Evolutionary conservation across 2,329 filamentous ascomycete species (phyloP), one percentile per base, ranked within the genome.

Genomic region (Ceratocystis papillata): DNA sequence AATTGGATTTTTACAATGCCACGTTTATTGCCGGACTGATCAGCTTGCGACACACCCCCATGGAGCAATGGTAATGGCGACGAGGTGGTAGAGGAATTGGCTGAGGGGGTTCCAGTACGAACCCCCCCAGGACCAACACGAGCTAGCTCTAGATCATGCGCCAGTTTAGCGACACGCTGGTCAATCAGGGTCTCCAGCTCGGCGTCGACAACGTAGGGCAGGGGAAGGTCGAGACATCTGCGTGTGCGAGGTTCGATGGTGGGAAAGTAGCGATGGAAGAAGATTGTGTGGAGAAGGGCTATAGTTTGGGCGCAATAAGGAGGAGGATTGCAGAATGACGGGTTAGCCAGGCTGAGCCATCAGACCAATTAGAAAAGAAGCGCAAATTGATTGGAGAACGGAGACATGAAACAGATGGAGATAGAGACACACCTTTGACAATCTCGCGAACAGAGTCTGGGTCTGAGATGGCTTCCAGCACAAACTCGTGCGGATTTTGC

Each of bases 201-300:
- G 70, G 88, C 87, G 73, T 96, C 90, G 74, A 91, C 86, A 73
- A 97, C 88, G 72, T 89, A 89, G 63, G 94, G 92, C 33, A 97
- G 84, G 44, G 90, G 92, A 69, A 96, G 83, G 76, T 96, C 92
- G 70, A 96, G 86, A 69, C 96, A 86, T 73, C 96, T 92, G 77
- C 90, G 87, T 69, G 90, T 91, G 69, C 85, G 83, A 5, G 94
- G 93, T 53, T 84, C 80, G 71, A 96, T 83, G 67, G 90, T 87
- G 67, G 90, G 90, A 80, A 97, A 96, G 83, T 93, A 96, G 73
- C 94, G 88, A 79, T 96, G 92, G 82, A 97, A 97, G 84, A 97
- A 99, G 75, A 97, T 96, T 63, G 92, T 95, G 76, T 96, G 92
- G 62, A 97, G 83, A 74, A 96, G 89, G 69, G 89, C 93, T 96